Percentiles rank a stretch among this genome's conserved stretches.
Conservation (phyloP, 2,329 filamentous ascomycete species). For the Trichocomaceae sp. region DNA sequence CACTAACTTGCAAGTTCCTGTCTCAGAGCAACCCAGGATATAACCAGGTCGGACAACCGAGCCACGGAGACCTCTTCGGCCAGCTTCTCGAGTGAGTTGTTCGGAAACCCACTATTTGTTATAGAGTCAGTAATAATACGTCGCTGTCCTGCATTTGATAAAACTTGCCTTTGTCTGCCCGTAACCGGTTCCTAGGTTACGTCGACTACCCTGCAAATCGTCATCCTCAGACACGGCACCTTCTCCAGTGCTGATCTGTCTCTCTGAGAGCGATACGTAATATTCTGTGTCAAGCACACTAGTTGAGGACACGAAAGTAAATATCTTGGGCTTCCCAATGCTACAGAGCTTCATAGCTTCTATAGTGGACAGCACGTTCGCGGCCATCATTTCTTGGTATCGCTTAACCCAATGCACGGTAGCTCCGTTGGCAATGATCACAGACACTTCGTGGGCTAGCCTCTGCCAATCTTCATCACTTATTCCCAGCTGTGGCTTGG, state of each 20-base stretch:
- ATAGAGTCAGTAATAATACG: background rate
- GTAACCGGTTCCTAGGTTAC: conserved; percentile 76
- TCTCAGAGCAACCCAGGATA: conserved; percentile 64
- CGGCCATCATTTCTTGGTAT: conserved; percentile 63
- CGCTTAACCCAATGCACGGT: conserved; percentile 71
- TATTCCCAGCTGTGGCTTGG: conserved; percentile 67
- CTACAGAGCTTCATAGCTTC: conserved; percentile 69
- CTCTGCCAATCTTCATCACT: conserved; percentile 57
- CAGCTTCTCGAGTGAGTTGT: conserved; percentile 69
- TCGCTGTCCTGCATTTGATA: background rate
- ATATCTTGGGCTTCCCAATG: conserved; percentile 68
- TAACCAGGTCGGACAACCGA: conserved; percentile 79
- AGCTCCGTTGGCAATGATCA: conserved; percentile 77
- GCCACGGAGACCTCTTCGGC: conserved; percentile 66
- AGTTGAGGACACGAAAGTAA: conserved; percentile 78
- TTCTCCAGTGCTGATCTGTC: conserved; percentile 54
- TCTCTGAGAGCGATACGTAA: conserved; percentile 67
- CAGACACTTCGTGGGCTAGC: conserved; percentile 61
- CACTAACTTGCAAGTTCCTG: conserved; percentile 44
- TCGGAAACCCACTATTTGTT: conserved; percentile 60
- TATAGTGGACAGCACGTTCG: conserved; percentile 77
- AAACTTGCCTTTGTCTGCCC: conserved; percentile 64
- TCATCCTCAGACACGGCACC: conserved; percentile 66
- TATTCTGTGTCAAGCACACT: conserved; percentile 74
- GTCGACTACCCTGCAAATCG: conserved; percentile 67